Evolutionary conservation across 2,329 filamentous ascomycete genomes (phyloP), one percentile per base, ranked within the genome.

Genomic region (Penicillium sp.): DNA sequence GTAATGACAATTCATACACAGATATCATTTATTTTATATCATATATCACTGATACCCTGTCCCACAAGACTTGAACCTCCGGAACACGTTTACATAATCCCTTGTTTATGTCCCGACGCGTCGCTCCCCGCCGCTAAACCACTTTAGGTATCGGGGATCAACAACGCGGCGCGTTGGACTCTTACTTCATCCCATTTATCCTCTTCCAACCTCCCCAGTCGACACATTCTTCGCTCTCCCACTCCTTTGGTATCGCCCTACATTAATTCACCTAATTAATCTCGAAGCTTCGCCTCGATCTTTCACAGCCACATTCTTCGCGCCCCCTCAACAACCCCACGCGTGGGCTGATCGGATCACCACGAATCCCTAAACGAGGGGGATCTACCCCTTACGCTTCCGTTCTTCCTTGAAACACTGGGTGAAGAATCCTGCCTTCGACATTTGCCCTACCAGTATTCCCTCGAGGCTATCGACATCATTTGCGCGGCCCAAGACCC

Each of bases 161-260:
- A 68, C 62, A 68, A 71, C 67, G 68, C 69, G 69, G 46, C 64
- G 62, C 67, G 68, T 65, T 62, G 39, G 57, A 59, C 55, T 29
- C 7, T 45, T 43, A 39, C 57, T 39, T 52, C 51, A 54, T 54
- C 46, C 46, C 45, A 56, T 55, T 53, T 60, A 45, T 57, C 31
- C 53, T 54, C 27, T 29, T 29, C 33, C 50, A 39, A 51, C 52
- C 45, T 53, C 44, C 35, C 53, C 31, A n/a, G 19, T 53, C 46
- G 23, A 27, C 45, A 45, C 56, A 59, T 52, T 53, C 52, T 47
- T 39, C 48, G 10, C 14, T 44, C 43, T 50, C 29, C 44, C 37
- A n/a, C 27, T 42, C 39, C 39, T 42, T 42, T 42, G 19, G 19
- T 23, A 42, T 42, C 39, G 10, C 4, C 39, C n/a, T 42, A 21